Evolutionary conservation across 345 rosid species (phyloP).

Genomic region (Aquilaria malaccensis): DNA sequence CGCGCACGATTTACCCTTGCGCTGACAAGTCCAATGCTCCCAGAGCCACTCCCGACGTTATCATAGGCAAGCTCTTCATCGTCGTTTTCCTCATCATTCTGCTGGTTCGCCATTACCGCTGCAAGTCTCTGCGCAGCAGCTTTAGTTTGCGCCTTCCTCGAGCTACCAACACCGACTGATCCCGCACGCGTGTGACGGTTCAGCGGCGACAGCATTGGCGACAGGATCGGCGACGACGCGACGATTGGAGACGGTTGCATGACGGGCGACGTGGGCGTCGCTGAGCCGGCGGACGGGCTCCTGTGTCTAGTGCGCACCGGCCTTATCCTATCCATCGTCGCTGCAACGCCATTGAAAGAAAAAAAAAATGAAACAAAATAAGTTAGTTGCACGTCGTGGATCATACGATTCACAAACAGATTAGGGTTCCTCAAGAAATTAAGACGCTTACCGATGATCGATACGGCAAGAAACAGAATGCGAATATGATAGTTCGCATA

Average conservation of each 20-base stretch:
- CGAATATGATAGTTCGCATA: neutral
- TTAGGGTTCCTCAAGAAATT: neutral
- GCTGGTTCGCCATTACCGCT: conserved; percentile 61
- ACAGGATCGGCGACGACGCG: conserved; percentile 21
- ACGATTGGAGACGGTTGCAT: conserved; percentile 16
- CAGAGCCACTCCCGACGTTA: conserved; percentile 24
- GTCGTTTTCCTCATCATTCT: conserved; percentile 38
- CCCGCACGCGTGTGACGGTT: conserved; percentile 59
- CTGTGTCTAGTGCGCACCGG: conserved; percentile 34
- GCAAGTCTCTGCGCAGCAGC: conserved; percentile 89
- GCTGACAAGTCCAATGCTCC: conserved; percentile 50
- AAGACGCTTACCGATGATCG: neutral
- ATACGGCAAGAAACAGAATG: neutral
- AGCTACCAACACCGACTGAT: conserved; percentile 34
- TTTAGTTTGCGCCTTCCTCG: conserved; percentile 77
- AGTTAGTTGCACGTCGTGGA: neutral
- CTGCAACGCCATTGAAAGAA: neutral
- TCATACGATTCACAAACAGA: neutral
- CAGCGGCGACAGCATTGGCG: conserved; percentile 39
- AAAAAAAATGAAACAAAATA: neutral
- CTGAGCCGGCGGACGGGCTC: conserved; percentile 27
- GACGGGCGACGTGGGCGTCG: neutral
- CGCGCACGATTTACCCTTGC: conserved; percentile 37
- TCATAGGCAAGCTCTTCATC: conserved; percentile 43
- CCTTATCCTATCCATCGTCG: conserved; percentile 50